Base-by-base conservation (phyloP, 352 stramenopile species). In the Peronospora belbahrii region DNA sequence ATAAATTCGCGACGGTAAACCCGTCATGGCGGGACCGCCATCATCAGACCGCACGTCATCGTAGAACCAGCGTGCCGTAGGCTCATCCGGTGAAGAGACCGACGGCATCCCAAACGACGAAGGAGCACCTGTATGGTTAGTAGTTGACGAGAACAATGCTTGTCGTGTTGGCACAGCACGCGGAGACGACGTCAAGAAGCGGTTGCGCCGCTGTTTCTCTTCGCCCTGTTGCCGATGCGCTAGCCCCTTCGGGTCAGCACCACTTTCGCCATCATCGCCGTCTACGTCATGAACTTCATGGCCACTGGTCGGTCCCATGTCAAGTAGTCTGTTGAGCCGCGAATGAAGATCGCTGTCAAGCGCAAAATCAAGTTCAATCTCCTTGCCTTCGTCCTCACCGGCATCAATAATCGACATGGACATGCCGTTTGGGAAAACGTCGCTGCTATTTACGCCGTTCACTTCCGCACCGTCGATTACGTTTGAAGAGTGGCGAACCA, bases 361-460 rank as follows among this genome's bases (percentile, higher is more conserved):
- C 8, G 57, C 46, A 48, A 94, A 90, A n/a, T 92, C 83, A 2
- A 94, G 57, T 48, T 92, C 75, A 15, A 94, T 64, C 47, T 94
- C 83, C 11, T 77, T 85, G 10, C 67, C 74, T 54, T 85, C 56
- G 19, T 86, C 74, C 19, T 74, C 74, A 11, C 73, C 78, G 11
- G 59, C 67, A 33, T 81, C 71, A 43, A 90, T 75, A 51, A 93
- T 82, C 7, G 81, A 93, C 78, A 93, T 88, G 0, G 78, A 90
- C 56, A 92, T 57, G 0, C 73, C 59, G 52, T 83, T 70, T 17
- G 60, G 46, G 14, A 52, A 59, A 9, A 48, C 32, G 11, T 61
- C 23, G n/a, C 69, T 59, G 5, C 62, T 20, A 0, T 65, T 28
- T 6, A 28, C 24, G 11, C 48, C 28, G 15, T 18, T 24, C 41